Base-by-base conservation (phyloP, 768 basidiomycete species). In the Kwoniella pini region DNA sequence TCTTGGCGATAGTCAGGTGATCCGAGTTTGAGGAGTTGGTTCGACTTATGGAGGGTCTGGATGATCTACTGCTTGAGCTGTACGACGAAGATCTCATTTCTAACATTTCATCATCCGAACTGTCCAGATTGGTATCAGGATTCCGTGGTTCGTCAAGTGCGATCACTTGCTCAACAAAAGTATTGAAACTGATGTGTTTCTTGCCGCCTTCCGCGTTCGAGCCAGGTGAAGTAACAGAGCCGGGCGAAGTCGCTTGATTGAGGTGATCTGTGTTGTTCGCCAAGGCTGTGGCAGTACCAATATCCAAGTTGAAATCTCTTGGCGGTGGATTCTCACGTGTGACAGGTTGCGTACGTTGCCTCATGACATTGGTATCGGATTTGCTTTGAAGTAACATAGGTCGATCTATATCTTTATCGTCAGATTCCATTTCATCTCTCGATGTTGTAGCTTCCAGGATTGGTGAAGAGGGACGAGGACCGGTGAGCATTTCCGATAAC, bases 121-220 rank as follows among this genome's bases (percentile, higher is more conserved):
- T 75, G 4, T 69, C 74, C 53, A 62, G 63, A 58, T 52, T 43
- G 58, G 52, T 31, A 50, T 33, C 17, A 9, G 15, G 15, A 30
- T 64, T n/a, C 70, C 73, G 36, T 2, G 79, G 76, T 28, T 79
- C 77, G 64, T 81, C 81, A 45, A 82, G 67, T 4, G 81, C 80
- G 65, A 99, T 95, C 74, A 86, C 92, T 77, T 97, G 95, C 77
- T 96, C 90, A 38, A 99, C 95, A 75, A 94, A 96, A 0, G 94
- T 95, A 79, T 97, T 98, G 84, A 98, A 98, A 69, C 84, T 88
- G 81, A 98, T 97, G 77, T 96, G 95, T 65, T 87, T 87, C 81
- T 87, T 90, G 82, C 59, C 60, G 27, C 33, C 33, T 36, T 26
- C 54, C 3, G 53, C 53, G 33, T 60, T 48, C 12, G 50, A 53